Percentiles rank a stretch among this genome's conserved stretches.
phyloP scores from a whole-genome alignment of 352 stramenopile genomes.

The Globisporangium camurandrum region DNA sequence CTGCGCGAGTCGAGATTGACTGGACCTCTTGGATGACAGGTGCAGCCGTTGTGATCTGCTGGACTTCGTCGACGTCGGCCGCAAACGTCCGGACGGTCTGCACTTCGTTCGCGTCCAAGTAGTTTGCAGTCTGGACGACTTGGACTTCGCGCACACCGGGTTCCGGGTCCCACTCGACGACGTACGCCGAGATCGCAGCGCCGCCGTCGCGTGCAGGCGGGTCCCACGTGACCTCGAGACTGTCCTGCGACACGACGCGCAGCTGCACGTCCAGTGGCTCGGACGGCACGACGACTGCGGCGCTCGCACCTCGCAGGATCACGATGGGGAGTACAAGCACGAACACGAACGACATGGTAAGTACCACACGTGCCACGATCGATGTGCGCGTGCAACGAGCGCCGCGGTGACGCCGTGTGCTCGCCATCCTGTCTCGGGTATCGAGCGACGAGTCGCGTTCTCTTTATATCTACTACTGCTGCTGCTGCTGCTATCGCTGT shows the following conservation, averaged over 20 bases:
- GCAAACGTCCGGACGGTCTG: slow-evolving; percentile 88
- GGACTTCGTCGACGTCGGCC: slow-evolving; percentile 82
- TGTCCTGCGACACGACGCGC: slow-evolving; percentile 62
- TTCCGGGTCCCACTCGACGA: slow-evolving; percentile 91
- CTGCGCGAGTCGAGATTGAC: slow-evolving; percentile 82
- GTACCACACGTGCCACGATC: too few relatives aligned
- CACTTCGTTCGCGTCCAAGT: slow-evolving; percentile 91
- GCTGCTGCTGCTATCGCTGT: too few relatives aligned
- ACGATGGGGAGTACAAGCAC: too few relatives aligned
- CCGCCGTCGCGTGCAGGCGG: slow-evolving; percentile 69
- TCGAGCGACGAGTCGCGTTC: too few relatives aligned
- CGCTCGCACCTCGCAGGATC: background rate
- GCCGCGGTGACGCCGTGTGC: too few relatives aligned
- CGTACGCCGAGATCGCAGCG: slow-evolving; percentile 60
- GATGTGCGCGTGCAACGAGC: too few relatives aligned
- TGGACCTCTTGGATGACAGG: slow-evolving; percentile 54
- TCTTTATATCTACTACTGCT: too few relatives aligned
- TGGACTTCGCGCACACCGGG: slow-evolving; percentile 87
- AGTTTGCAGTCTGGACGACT: slow-evolving; percentile 61
- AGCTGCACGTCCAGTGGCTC: slow-evolving; percentile 58
- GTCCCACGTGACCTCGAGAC: slow-evolving; percentile 61
- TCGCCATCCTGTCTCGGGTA: too few relatives aligned
- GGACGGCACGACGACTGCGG: slow-evolving; percentile 19
- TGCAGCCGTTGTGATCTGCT: slow-evolving; percentile 78
- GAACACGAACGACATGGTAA: too few relatives aligned